These are phyloP conservation scores for Quercus mongolica DNA, from an alignment of 306 rosid species.

Conservation along the genomic window DNA sequence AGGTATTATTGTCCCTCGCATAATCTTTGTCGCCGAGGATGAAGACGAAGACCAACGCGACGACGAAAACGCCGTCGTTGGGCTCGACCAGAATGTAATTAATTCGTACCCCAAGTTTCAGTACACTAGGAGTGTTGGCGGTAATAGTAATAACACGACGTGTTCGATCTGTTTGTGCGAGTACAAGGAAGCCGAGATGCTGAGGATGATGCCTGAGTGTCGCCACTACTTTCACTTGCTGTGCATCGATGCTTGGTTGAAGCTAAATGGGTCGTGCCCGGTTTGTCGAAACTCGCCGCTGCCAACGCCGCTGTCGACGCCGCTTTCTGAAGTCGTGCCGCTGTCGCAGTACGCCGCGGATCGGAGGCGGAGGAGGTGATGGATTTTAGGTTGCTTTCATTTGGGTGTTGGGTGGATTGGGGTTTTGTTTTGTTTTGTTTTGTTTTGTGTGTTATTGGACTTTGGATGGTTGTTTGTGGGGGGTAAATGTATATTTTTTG, in stretches of 20 bases:
- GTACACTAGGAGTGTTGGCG: constrained; percentile 23
- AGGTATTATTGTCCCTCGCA: constrained; percentile 65
- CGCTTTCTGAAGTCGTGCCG: constrained; percentile 87
- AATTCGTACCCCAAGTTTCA: constrained; percentile 77
- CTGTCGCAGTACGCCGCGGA: constrained; percentile 71
- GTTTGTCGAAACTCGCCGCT: constrained; percentile 92
- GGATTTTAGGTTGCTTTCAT: background rate
- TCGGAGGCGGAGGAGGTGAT: constrained; percentile 57
- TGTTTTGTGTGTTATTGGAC: no score
- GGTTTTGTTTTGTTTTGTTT: background rate
- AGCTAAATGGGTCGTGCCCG: constrained; percentile 90
- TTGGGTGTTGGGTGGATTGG: background rate
- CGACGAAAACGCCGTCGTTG: constrained; percentile 33
- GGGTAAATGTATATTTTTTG: constrained; percentile 7
- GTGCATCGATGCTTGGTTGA: constrained; percentile 91
- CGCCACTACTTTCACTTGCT: constrained; percentile 69
- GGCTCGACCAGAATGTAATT: constrained; percentile 61
- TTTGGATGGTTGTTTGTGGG: background rate
- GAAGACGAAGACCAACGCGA: constrained; percentile 34
- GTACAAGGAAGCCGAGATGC: constrained; percentile 76
- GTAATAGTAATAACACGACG: constrained; percentile 7
- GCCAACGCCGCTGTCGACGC: constrained; percentile 84
- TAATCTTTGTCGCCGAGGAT: constrained; percentile 77
- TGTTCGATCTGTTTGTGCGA: constrained; percentile 91
- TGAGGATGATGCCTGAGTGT: constrained; percentile 98